These are phyloP conservation scores for Metschnikowia anglica DNA, from an alignment of 805 yeast species.

Conservation along the genomic window DNA sequence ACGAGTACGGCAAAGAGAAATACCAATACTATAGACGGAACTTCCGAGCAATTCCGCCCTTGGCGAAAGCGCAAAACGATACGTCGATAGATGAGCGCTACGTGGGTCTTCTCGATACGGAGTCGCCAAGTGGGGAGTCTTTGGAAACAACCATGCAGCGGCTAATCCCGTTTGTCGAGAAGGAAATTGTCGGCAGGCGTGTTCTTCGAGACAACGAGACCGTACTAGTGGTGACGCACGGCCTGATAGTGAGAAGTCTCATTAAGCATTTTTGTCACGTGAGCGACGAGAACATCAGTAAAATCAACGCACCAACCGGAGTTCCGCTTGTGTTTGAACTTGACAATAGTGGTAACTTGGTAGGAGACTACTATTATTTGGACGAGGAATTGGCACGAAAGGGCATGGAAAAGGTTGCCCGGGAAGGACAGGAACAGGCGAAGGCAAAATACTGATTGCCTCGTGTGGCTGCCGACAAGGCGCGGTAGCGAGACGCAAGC, in stretches of 20 bases:
- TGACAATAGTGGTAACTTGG: constrained; percentile 29
- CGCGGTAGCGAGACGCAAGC: too few species aligned
- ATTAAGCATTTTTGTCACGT: constrained; percentile 38
- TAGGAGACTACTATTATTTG: constrained; percentile 36
- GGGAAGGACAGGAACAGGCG: constrained; percentile 19
- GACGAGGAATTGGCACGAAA: constrained; percentile 40
- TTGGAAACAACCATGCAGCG: constrained; percentile 40
- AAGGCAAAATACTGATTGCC: constrained; percentile 1
- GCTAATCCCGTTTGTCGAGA: constrained; percentile 37
- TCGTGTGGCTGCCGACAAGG: not conserved
- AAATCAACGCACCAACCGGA: constrained; percentile 46
- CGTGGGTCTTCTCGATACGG: constrained; percentile 23
- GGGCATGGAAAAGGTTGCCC: constrained; percentile 32
- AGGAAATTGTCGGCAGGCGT: constrained; percentile 28
- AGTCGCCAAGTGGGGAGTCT: constrained; percentile 40
- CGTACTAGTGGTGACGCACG: constrained; percentile 43
- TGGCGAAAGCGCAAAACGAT: constrained; percentile 29
- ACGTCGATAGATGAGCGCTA: constrained; percentile 38
- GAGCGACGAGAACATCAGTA: constrained; percentile 38
- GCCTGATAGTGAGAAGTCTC: constrained; percentile 41
- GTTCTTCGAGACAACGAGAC: constrained; percentile 27
- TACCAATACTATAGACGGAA: constrained; percentile 40
- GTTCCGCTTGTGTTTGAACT: constrained; percentile 45
- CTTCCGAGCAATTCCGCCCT: constrained; percentile 40
- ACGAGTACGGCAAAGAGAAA: constrained; percentile 36